Conservation (phyloP, 108 stramenopile species). For the Cyclotella cryptica region DNA sequence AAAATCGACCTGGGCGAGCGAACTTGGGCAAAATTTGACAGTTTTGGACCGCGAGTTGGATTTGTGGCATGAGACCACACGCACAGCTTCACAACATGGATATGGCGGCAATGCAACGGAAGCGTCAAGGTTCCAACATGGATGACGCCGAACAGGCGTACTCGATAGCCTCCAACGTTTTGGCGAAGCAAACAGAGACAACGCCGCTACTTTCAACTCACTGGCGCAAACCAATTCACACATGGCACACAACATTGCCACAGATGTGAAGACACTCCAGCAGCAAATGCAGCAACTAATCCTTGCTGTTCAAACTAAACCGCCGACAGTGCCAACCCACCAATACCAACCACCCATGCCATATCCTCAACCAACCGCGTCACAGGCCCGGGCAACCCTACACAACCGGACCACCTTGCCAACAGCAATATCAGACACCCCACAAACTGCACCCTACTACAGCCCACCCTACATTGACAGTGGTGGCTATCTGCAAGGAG, state of each 20-base stretch:
- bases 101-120: constrained; percentile 16
- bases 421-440: too few relatives aligned
- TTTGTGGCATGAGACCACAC: background rate
- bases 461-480: too few relatives aligned
- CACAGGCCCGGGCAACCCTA: too few relatives aligned
- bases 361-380: too few relatives aligned
- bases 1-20: background rate
- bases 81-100: background rate
- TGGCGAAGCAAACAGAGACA: background rate
- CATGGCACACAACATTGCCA: background rate
- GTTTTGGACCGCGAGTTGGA: background rate
- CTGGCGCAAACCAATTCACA: background rate
- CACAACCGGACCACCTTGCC: too few relatives aligned
- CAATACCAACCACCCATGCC: too few relatives aligned
- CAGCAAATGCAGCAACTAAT: background rate
- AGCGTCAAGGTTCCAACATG: background rate
- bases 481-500: too few relatives aligned
- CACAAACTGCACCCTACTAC: too few relatives aligned
- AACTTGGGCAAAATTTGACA: background rate
- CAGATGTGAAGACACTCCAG: background rate
- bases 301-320: too few relatives aligned
- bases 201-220: background rate
- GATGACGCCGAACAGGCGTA: background rate
- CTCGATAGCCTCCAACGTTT: background rate
- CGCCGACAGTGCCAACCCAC: too few relatives aligned